Percentiles rank a stretch among this genome's conserved stretches.
Evolutionary conservation across 2,329 filamentous ascomycete genomes (phyloP).

Genomic region (Colletotrichum trifolii): DNA sequence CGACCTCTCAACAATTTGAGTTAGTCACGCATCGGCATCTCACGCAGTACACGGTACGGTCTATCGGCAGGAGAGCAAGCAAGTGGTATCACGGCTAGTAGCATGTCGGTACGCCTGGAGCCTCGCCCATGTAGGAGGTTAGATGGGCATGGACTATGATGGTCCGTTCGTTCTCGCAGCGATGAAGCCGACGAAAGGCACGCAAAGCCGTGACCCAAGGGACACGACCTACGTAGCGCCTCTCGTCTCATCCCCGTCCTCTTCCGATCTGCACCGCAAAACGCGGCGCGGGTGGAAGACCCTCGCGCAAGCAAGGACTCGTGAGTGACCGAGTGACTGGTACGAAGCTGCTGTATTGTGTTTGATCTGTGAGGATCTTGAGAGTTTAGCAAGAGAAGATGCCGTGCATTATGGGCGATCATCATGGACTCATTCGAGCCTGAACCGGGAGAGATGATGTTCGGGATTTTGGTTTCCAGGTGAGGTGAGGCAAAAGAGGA

Average conservation of each 20-base stretch:
- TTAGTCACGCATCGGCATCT: too few relatives aligned
- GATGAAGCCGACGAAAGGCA: background rate
- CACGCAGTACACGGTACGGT: background rate
- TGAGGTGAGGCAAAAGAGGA: background rate
- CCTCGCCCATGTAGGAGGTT: constrained; percentile 58
- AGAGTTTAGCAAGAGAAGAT: constrained; percentile 3
- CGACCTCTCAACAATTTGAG: too few relatives aligned
- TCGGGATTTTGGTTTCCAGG: background rate
- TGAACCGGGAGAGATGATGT: too few relatives aligned
- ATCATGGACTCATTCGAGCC: background rate
- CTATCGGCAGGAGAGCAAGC: background rate
- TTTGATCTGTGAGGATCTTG: background rate
- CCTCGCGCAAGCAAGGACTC: constrained; percentile 33
- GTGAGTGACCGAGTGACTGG: constrained; percentile 37
- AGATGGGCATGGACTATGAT: constrained; percentile 66
- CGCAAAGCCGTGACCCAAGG: background rate
- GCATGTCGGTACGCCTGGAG: constrained; percentile 58
- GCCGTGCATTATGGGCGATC: constrained; percentile 17
- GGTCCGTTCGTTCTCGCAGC: constrained; percentile 61
- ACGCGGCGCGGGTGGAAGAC: constrained; percentile 37
- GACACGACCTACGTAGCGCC: background rate
- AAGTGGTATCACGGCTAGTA: background rate
- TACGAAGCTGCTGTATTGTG: constrained; percentile 31
- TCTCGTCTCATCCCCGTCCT: constrained; percentile 29
- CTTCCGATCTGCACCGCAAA: constrained; percentile 37